phyloP scores from a whole-genome alignment of 2,329 filamentous ascomycete genomes.

The Myriangium duriaei region DNA sequence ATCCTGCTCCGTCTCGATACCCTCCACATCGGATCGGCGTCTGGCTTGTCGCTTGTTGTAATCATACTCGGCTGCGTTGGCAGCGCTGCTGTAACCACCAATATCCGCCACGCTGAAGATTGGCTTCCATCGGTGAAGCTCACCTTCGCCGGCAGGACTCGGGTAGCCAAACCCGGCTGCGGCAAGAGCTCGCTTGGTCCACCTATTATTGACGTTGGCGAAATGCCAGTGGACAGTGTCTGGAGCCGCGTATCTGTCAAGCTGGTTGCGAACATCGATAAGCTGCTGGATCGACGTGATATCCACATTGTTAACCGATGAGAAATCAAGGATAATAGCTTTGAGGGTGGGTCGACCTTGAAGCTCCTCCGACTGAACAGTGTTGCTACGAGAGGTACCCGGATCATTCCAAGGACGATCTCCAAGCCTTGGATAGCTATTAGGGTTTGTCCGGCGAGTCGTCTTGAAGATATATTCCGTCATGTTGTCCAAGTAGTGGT shows the following conservation, averaged over 20 bases:
- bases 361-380: constrained; percentile 20
- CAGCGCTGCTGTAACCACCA: constrained; percentile 57
- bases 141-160: constrained; percentile 38
- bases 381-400: constrained; percentile 50
- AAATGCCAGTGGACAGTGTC: constrained; percentile 89
- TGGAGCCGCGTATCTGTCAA: constrained; percentile 72
- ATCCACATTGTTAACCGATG: constrained; percentile 85
- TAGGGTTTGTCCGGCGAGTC: constrained; percentile 64
- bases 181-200: constrained; percentile 83
- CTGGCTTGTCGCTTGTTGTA: constrained; percentile 40
- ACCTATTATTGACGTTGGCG: constrained; percentile 83
- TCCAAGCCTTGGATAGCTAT: constrained; percentile 44
- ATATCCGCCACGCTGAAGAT: constrained; percentile 90
- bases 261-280: constrained; percentile 88
- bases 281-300: constrained; percentile 84
- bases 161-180: constrained; percentile 84
- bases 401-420: constrained; percentile 95
- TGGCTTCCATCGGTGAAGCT: constrained; percentile 70
- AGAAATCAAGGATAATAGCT: constrained; percentile 89
- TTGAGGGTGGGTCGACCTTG: constrained; percentile 57
- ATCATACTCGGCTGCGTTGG: constrained; percentile 51
- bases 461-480: constrained; percentile 34
- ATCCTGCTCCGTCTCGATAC: constrained; percentile 13
- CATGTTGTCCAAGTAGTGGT: constrained; percentile 68
- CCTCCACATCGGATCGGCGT: constrained; percentile 15